Evolutionary conservation across 768 basidiomycete genomes (phyloP).

Genomic region (Polyporus arcularius): DNA sequence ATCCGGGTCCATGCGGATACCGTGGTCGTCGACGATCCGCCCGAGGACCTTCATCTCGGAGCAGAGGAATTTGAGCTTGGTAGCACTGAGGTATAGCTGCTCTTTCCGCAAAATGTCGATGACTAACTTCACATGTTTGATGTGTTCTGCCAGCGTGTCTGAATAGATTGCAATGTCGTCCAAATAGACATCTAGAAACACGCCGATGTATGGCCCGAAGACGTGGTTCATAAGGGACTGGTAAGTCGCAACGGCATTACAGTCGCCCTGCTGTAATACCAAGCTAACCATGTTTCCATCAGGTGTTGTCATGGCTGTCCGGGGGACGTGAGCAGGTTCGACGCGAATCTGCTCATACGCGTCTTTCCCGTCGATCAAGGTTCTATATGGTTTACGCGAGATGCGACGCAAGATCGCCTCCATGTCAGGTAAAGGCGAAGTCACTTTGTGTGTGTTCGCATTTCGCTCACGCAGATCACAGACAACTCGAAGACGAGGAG

Average conservation of each 20-base stretch:
- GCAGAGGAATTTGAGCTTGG: constrained; percentile 37
- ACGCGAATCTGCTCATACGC: constrained; percentile 34
- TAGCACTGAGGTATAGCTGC: constrained; percentile 36
- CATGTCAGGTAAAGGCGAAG: constrained; percentile 30
- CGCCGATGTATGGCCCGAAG: constrained; percentile 30
- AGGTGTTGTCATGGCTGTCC: constrained; percentile 29
- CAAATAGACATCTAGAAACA: constrained; percentile 36
- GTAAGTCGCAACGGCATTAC: constrained; percentile 38
- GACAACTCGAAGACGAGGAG: constrained; percentile 14
- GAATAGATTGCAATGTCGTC: constrained; percentile 40
- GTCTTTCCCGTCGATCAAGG: constrained; percentile 29
- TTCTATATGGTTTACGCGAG: constrained; percentile 15
- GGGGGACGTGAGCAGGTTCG: constrained; percentile 20
- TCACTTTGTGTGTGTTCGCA: constrained; percentile 31
- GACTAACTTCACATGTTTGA: constrained; percentile 32
- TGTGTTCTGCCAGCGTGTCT: constrained; percentile 29
- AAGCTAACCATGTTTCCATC: constrained; percentile 33
- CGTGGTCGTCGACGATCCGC: constrained; percentile 27
- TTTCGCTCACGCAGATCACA: constrained; percentile 32
- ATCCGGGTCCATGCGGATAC: constrained; percentile 31
- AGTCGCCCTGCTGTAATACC: constrained; percentile 35
- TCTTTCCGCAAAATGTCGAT: constrained; percentile 35
- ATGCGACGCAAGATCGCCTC: constrained; percentile 30
- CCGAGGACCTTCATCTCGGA: constrained; percentile 33
- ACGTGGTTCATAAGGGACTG: constrained; percentile 46